Conservation (phyloP, 1,284 basidiomycete genomes). For the Irpex lacteus region DNA sequence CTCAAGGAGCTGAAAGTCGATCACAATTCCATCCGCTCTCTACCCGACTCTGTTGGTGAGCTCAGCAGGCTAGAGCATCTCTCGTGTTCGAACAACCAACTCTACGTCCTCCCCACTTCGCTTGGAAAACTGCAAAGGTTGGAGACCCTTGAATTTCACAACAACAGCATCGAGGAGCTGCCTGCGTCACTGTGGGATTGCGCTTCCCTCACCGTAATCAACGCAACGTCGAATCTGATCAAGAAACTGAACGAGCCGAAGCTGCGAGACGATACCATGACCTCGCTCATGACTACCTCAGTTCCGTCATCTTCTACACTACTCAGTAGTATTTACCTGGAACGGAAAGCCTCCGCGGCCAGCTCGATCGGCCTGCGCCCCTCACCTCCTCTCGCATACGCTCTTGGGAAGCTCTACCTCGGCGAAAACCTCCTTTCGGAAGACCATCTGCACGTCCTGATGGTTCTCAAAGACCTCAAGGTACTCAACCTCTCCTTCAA, state of each 20-base stretch:
- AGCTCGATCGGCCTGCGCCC: conserved; percentile 28
- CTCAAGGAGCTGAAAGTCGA: conserved; percentile 75
- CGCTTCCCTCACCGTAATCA: conserved; percentile 72
- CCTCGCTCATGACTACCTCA: conserved; percentile 2
- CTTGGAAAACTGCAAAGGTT: conserved; percentile 81
- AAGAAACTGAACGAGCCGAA: conserved; percentile 67
- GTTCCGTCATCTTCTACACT: conserved; percentile 6
- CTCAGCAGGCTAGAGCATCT: conserved; percentile 73
- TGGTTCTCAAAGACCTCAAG: conserved; percentile 72
- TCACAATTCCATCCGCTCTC: conserved; percentile 83
- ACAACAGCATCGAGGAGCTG: conserved; percentile 85
- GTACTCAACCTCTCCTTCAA: conserved; percentile 96
- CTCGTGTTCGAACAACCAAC: conserved; percentile 88
- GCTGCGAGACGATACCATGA: conserved; percentile 21
- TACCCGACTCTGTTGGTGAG: conserved; percentile 81
- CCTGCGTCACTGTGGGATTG: conserved; percentile 87
- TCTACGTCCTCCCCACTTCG: conserved; percentile 74
- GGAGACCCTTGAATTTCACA: conserved; percentile 83
- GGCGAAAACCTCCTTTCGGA: conserved; percentile 91
- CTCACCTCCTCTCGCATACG: conserved; percentile 65
- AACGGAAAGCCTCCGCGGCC: conserved; percentile 46
- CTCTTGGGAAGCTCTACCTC: conserved; percentile 80
- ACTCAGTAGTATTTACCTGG: conserved; percentile 14
- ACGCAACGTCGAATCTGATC: conserved; percentile 89
- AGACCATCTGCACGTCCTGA: conserved; percentile 76